phyloP scores from a whole-genome alignment of 257 asterid genomes.

The Perilla frutescens region DNA sequence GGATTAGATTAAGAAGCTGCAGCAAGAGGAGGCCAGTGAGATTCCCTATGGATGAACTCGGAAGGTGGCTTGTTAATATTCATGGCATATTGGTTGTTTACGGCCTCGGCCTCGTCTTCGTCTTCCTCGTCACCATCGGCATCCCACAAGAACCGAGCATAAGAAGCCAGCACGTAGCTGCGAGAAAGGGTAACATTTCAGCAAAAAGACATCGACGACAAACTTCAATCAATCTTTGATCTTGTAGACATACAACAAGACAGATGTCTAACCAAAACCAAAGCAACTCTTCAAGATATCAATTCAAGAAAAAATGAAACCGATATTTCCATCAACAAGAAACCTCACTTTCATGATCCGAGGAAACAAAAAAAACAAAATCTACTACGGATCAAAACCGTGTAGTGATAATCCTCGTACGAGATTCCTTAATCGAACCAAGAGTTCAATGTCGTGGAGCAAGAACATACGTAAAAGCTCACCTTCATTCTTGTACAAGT shows the following conservation, averaged over 20 bases:
- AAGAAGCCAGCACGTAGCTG: slow-evolving; percentile 82
- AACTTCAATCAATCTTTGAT: not conserved
- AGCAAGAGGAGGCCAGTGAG: slow-evolving; percentile 57
- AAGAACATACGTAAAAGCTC: too few relatives aligned
- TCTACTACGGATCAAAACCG: too few relatives aligned
- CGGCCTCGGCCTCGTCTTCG: slow-evolving; percentile 7
- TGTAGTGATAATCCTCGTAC: too few relatives aligned
- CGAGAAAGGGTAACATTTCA: not conserved
- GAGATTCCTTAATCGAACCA: too few relatives aligned
- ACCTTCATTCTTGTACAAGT: not conserved
- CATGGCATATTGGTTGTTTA: slow-evolving; percentile 37
- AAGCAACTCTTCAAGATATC: not conserved
- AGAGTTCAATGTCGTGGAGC: too few relatives aligned
- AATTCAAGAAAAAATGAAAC: not conserved
- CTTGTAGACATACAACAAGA: not conserved
- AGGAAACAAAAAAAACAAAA: too few relatives aligned
- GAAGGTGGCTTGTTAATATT: slow-evolving; percentile 37
- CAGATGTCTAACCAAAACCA: not conserved
- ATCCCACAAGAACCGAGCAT: slow-evolving; percentile 91
- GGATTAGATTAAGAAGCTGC: slow-evolving; percentile 59
- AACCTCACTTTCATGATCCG: too few relatives aligned
- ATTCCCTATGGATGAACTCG: slow-evolving; percentile 36
- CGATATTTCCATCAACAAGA: too few relatives aligned
- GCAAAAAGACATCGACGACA: not conserved
- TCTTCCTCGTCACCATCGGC: slow-evolving; percentile 62